Percentiles rank a stretch among this genome's conserved stretches.
Conservation (phyloP, 768 basidiomycete species). For the Suillus occidentalis region DNA sequence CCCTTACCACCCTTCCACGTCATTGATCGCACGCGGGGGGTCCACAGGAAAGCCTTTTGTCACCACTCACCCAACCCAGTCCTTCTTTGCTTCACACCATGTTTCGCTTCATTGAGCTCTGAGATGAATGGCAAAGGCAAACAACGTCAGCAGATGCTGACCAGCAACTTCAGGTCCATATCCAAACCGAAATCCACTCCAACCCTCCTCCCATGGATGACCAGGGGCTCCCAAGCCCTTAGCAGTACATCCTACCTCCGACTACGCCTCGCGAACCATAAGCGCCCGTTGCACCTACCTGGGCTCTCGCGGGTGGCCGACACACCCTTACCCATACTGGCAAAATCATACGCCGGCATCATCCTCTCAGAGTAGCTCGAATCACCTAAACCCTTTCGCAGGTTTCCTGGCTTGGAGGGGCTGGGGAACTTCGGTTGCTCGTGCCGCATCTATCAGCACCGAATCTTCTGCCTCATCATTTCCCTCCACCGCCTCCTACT, state of each 20-base stretch:
- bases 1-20: background rate
- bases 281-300: slow-evolving; percentile 26
- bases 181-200: slow-evolving; percentile 29
- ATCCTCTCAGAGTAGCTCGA: slow-evolving; percentile 33
- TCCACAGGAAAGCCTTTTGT: slow-evolving; percentile 5
- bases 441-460: slow-evolving; percentile 8
- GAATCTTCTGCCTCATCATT: slow-evolving; percentile 20
- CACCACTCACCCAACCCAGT: background rate
- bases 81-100: slow-evolving; percentile 16
- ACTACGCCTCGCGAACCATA: slow-evolving; percentile 23
- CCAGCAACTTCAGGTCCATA: slow-evolving; percentile 25
- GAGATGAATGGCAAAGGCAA: slow-evolving; percentile 29
- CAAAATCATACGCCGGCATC: slow-evolving; percentile 32
- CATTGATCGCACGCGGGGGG: slow-evolving; percentile 3
- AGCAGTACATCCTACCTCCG: slow-evolving; percentile 20
- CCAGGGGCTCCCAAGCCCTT: slow-evolving; percentile 18
- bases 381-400: slow-evolving; percentile 37
- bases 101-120: slow-evolving; percentile 33
- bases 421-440: slow-evolving; percentile 14
- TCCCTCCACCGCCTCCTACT: slow-evolving; percentile 36
- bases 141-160: slow-evolving; percentile 19
- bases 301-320: slow-evolving; percentile 34
- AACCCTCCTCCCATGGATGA: slow-evolving; percentile 19
- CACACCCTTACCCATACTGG: slow-evolving; percentile 36
- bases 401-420: slow-evolving; percentile 38